Evolutionary conservation across 345 rosid species (phyloP), one percentile per base, ranked within the genome.

Genomic region (Limnanthes douglasii): DNA sequence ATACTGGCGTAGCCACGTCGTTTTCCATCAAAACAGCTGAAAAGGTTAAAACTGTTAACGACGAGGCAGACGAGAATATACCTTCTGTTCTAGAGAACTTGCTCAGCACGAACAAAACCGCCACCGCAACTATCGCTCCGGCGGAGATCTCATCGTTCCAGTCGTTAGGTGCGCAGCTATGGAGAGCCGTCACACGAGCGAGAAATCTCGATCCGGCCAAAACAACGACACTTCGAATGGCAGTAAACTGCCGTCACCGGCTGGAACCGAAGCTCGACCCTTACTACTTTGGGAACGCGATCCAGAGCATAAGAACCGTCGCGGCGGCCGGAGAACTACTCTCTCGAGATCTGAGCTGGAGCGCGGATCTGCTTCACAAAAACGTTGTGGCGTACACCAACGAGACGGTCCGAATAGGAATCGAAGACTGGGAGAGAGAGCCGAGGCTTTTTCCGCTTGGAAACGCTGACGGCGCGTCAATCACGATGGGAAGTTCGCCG

Each of bases 401-500:
- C 32, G 52, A 14, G 2, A 79, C 75, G 41, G 98, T 84, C 44
- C 73, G 82, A 23, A 42, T 51, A 5, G 86, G 95, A 2, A 53
- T 84, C 11, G 72, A 62, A 24, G 54, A 44, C 1, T 90, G 98
- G 98, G 98, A 80, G 51, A 68, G 34, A 8, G 48, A 66, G 18
- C 98, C 98, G 39, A 58, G 86, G 66, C 10, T 90, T 44, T 90
- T 90, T 12, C 98, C 95, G 8, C 55, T 90, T 1, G 98, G 98
- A 6, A 90, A 90, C 59, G 45, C 56, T 18, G 98, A 90, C 35
- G 98, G 98, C 2, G 98, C 98, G 15, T 84, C 94, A 19, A 80
- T 90, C 21, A 84, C 98, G 10, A 90, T 90, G 86, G 98, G 97
- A 0, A 88, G 97, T 51, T 88, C 97, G 3, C 95, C 97, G 28